These are phyloP conservation scores for Hansenula sp. DNA, from an alignment of 1,139 yeast species.

Conservation along the genomic window DNA sequence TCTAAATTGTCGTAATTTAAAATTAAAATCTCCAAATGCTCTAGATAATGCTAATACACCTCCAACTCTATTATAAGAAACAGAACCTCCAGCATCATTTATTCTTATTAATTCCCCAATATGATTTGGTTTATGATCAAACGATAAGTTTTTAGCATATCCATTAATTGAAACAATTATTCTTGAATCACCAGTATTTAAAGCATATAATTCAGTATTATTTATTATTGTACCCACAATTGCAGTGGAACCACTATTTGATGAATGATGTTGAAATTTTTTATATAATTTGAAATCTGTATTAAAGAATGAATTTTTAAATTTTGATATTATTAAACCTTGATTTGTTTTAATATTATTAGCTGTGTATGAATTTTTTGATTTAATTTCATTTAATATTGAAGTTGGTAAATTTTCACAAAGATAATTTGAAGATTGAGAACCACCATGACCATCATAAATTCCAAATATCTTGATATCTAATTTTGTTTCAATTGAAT, in stretches of 20 bases:
- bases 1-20: constrained; percentile 44
- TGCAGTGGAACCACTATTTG: constrained; percentile 63
- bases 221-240: constrained; percentile 51
- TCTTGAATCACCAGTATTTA: constrained; percentile 75
- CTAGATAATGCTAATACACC: constrained; percentile 69
- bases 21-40: constrained; percentile 75
- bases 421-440: constrained; percentile 51
- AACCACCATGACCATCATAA: constrained; percentile 82
- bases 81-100: constrained; percentile 71
- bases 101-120: constrained; percentile 74
- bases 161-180: constrained; percentile 51
- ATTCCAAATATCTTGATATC: constrained; percentile 61
- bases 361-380: constrained; percentile 5
- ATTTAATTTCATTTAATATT: constrained; percentile 30
- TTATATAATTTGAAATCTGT: constrained; percentile 51
- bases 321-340: constrained; percentile 34
- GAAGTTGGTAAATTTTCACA: constrained; percentile 38
- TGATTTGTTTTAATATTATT: constrained; percentile 26
- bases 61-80: constrained; percentile 63
- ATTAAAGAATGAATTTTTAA: constrained; percentile 49
- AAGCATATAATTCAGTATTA: constrained; percentile 42
- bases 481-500: constrained; percentile 19
- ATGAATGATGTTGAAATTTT: constrained; percentile 20
- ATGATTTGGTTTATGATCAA: constrained; percentile 73
- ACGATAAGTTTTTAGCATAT: constrained; percentile 56